A percentile compares a stretch with the other conserved stretches of the same genome.
phyloP scores from a whole-genome alignment of 441 rosid genomes.

The Syzygium malaccense region DNA sequence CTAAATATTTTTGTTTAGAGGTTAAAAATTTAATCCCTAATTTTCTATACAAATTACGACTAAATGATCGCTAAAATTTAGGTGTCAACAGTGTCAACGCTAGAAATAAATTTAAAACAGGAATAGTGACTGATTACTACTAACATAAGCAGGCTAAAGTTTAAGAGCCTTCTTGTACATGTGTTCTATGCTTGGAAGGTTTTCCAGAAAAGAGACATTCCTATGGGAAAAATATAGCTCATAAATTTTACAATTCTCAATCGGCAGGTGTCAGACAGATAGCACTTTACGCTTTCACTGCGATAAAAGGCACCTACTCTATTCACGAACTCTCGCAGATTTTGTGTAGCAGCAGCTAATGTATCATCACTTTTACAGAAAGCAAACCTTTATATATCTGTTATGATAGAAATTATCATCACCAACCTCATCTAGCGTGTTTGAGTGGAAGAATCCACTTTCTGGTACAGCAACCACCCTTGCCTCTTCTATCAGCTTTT shows the following conservation, averaged over 20 bases:
- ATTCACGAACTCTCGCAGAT: conserved; percentile 17
- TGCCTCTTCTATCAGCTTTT: conserved; percentile 34
- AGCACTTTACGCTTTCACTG: neutral
- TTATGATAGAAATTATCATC: conserved; percentile 6
- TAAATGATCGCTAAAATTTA: no score
- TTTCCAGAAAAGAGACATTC: neutral
- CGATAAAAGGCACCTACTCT: neutral
- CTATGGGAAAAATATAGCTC: neutral
- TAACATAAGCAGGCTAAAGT: no score
- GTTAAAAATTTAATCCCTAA: no score
- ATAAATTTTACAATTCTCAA: neutral
- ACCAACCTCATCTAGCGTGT: neutral
- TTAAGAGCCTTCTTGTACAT: neutral
- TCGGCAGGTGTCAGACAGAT: neutral
- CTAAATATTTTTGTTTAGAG: no score
- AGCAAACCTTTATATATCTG: conserved; percentile 42
- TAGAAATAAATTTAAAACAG: no score
- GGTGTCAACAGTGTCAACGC: no score
- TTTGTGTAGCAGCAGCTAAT: conserved; percentile 32
- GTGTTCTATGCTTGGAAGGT: neutral
- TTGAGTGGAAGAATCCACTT: conserved; percentile 37
- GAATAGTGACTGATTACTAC: no score
- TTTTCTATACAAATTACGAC: no score
- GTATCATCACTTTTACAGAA: conserved; percentile 47
- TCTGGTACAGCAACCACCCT: conserved; percentile 56